phyloP scores from a whole-genome alignment of 1,284 basidiomycete genomes.

The Taiwanofungus camphoratus region DNA sequence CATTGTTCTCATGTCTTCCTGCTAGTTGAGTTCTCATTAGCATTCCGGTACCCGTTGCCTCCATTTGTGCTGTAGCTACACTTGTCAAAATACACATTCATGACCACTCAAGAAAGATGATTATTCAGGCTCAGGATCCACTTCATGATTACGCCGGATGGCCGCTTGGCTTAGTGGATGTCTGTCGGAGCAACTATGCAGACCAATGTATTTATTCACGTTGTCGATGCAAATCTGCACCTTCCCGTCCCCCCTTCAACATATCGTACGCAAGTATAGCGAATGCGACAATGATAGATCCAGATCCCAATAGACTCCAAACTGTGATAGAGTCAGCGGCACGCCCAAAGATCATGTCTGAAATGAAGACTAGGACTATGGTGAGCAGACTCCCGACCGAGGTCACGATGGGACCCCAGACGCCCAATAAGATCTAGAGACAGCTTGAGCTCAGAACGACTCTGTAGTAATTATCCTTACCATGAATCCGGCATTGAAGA shows the following conservation, averaged over 20 bases:
- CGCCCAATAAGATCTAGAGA: conserved; percentile 60
- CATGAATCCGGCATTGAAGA: conserved; percentile 79
- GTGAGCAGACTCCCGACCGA: conserved; percentile 81
- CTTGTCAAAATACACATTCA: conserved; percentile 17
- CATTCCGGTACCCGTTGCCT: conserved; percentile 8
- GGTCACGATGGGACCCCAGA: conserved; percentile 83
- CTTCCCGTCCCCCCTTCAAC: conserved; percentile 27
- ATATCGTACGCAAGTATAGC: conserved; percentile 69
- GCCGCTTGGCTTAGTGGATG: no score
- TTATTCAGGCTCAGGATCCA: no score
- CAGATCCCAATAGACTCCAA: conserved; percentile 63
- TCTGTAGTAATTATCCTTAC: conserved; percentile 31
- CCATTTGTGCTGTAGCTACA: conserved; percentile 23
- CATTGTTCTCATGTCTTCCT: conserved; percentile 15
- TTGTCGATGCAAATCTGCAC: no score
- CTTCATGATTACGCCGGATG: no score
- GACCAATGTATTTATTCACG: no score
- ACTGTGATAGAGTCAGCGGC: conserved; percentile 50
- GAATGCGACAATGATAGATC: conserved; percentile 69
- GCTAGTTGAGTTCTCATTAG: conserved; percentile 10
- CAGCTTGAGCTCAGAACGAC: conserved; percentile 8
- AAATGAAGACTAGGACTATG: conserved; percentile 74
- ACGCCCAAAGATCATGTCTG: conserved; percentile 62
- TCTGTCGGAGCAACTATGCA: no score
- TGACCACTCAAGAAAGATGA: no score